These are phyloP conservation scores for Boletus reticuloceps DNA, from an alignment of 768 basidiomycete species.

Conservation along the genomic window DNA sequence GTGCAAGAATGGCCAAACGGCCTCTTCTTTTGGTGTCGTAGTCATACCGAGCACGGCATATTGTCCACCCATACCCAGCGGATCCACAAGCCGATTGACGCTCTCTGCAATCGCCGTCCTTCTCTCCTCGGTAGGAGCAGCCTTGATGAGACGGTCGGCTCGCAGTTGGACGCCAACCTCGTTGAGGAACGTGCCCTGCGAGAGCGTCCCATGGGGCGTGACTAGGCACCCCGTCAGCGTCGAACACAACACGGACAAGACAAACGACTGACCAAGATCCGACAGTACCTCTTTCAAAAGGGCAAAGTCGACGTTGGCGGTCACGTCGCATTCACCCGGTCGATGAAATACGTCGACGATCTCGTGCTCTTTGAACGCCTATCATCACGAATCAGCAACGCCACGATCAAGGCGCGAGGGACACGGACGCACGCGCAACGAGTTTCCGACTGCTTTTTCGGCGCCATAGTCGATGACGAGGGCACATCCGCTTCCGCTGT, in stretches of 20 bases:
- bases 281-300: constrained; percentile 77
- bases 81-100: constrained; percentile 73
- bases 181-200: constrained; percentile 76
- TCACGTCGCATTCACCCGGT: constrained; percentile 89
- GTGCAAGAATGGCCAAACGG: constrained; percentile 33
- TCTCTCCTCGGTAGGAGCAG: constrained; percentile 49
- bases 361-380: constrained; percentile 91
- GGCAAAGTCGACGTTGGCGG: constrained; percentile 95
- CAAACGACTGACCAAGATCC: constrained; percentile 51
- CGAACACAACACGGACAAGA: neutral
- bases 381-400: neutral
- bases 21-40: constrained; percentile 6
- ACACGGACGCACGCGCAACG: constrained; percentile 67
- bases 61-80: constrained; percentile 80
- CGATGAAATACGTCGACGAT: constrained; percentile 80
- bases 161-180: constrained; percentile 73
- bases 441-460: constrained; percentile 62
- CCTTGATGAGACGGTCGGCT: constrained; percentile 55
- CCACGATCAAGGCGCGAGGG: neutral
- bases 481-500: constrained; percentile 47
- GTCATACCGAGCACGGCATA: constrained; percentile 75
- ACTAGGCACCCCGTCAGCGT: constrained; percentile 27
- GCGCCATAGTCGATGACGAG: constrained; percentile 91
- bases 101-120: constrained; percentile 53
- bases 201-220: constrained; percentile 60